Evolutionary conservation across 164 flowering plant species (phyloP).

Genomic region (Magnolia officinalis): DNA sequence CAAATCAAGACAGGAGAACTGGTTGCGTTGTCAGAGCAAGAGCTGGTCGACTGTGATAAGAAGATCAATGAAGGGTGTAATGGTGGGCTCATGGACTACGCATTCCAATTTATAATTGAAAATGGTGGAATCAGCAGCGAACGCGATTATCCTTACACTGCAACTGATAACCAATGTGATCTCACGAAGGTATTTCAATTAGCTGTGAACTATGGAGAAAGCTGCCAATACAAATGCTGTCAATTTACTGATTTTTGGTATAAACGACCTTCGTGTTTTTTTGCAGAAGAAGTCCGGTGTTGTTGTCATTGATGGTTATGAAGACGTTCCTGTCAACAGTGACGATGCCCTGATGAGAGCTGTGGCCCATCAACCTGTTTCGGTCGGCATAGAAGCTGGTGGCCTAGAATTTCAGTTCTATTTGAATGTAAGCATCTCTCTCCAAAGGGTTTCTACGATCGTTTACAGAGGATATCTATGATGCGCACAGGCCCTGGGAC

Average conservation of each 20-base stretch:
- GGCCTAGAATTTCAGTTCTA: conserved; percentile 30
- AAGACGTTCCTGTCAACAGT: conserved; percentile 27
- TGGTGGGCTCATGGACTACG: conserved; percentile 34
- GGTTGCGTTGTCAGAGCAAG: conserved; percentile 37
- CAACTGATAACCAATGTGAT: conserved; percentile 23
- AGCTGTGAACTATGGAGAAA: not conserved
- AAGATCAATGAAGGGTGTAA: conserved; percentile 28
- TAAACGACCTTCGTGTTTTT: not conserved
- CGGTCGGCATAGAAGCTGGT: conserved; percentile 37
- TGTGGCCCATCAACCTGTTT: conserved; percentile 29
- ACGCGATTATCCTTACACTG: conserved; percentile 30
- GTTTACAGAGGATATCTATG: no score
- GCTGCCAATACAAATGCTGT: not conserved
- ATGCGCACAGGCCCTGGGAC: no score
- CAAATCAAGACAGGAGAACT: conserved; percentile 28
- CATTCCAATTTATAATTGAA: conserved; percentile 28
- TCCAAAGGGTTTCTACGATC: no score
- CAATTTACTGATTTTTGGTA: not conserved
- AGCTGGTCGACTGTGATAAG: conserved; percentile 35
- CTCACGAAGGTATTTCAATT: conserved; percentile 13
- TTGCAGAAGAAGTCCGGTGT: conserved; percentile 21
- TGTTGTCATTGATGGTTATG: conserved; percentile 28
- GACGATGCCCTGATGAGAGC: conserved; percentile 27
- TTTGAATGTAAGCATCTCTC: conserved; percentile 16
- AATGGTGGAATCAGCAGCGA: conserved; percentile 35